Evolutionary conservation across 2,329 filamentous ascomycete species (phyloP).

Genomic region (Fusarium piperis): DNA sequence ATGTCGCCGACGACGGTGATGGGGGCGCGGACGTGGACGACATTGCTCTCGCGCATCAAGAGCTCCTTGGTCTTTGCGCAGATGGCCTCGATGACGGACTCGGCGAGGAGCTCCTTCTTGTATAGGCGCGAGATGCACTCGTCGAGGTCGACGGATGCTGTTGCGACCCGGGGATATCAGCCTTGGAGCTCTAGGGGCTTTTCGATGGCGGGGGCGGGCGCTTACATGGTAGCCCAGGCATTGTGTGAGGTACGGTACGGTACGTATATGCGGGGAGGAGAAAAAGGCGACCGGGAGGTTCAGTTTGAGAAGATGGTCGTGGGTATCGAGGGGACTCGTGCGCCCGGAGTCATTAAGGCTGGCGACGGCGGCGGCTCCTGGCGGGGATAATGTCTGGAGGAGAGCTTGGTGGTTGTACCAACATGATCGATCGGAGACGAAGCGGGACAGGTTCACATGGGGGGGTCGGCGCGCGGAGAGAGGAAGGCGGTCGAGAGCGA

Average conservation of each 20-base stretch:
- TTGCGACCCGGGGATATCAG: constrained; percentile 24
- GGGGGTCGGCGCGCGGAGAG: constrained; percentile 27
- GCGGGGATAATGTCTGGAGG: constrained; percentile 49
- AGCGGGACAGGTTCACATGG: constrained; percentile 44
- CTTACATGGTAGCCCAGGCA: constrained; percentile 68
- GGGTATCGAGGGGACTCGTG: constrained; percentile 21
- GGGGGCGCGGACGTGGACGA: constrained; percentile 94
- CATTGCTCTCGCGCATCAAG: constrained; percentile 99
- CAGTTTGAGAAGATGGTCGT: constrained; percentile 15
- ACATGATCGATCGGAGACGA: constrained; percentile 51
- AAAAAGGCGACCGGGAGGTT: constrained; percentile 3
- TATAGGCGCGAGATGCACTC: constrained; percentile 98
- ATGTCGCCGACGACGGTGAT: constrained; percentile 99
- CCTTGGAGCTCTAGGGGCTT: constrained; percentile 4
- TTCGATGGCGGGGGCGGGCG: constrained; percentile 13
- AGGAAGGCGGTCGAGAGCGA: constrained; percentile 11
- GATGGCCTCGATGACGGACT: constrained; percentile 98
- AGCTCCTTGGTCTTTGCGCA: constrained; percentile 99
- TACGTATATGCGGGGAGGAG: constrained; percentile 1
- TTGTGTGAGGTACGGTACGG: constrained; percentile 46
- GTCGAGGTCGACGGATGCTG: constrained; percentile 96
- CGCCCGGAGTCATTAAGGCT: constrained; percentile 57
- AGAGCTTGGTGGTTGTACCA: constrained; percentile 49
- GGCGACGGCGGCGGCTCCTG: constrained; percentile 47
- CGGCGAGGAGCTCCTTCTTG: constrained; percentile 94